phyloP scores from a whole-genome alignment of 2,329 filamentous ascomycete genomes.

The Dothiorella sarmentorum region DNA sequence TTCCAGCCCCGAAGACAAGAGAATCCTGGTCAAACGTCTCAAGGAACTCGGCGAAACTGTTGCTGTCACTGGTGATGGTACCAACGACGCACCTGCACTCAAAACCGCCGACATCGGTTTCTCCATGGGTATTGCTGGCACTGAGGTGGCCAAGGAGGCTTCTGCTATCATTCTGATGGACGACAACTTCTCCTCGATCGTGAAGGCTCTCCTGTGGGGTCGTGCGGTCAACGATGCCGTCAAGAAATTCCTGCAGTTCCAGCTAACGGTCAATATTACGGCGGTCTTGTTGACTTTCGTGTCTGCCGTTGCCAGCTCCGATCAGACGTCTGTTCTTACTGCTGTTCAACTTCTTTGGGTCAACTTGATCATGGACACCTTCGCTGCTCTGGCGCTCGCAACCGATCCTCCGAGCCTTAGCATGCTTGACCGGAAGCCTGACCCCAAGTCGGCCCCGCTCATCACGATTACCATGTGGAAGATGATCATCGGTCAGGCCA shows the following conservation, averaged over 20 bases:
- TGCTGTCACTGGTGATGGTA: slow-evolving; percentile 59
- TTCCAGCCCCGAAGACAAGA: slow-evolving; percentile 68
- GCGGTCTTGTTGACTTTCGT: slow-evolving; percentile 78
- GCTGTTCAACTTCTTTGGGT: slow-evolving; percentile 90
- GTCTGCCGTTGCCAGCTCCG: slow-evolving; percentile 72
- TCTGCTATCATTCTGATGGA: slow-evolving; percentile 85
- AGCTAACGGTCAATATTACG: slow-evolving; percentile 77
- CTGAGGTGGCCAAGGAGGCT: slow-evolving; percentile 80
- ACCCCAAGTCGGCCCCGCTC: slow-evolving; percentile 73
- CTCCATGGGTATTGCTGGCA: slow-evolving; percentile 81
- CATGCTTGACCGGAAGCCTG: slow-evolving; percentile 75
- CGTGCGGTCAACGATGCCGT: slow-evolving; percentile 43
- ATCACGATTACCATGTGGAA: slow-evolving; percentile 78
- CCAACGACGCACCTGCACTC: slow-evolving; percentile 77
- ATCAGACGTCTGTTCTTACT: slow-evolving; percentile 71
- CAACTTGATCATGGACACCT: slow-evolving; percentile 85
- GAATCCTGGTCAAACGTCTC: slow-evolving; percentile 60
- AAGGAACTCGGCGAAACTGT: slow-evolving; percentile 58
- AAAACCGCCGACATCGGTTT: slow-evolving; percentile 81
- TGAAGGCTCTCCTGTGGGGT: slow-evolving; percentile 79
- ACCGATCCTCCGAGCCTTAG: slow-evolving; percentile 79
- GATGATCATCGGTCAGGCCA: slow-evolving; percentile 73
- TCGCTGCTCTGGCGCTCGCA: slow-evolving; percentile 84
- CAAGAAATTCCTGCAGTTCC: slow-evolving; percentile 56
- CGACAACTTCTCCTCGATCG: slow-evolving; percentile 83